Conservation (phyloP, 75 land plant genomes). For the Selaginella moellendorffii region DNA sequence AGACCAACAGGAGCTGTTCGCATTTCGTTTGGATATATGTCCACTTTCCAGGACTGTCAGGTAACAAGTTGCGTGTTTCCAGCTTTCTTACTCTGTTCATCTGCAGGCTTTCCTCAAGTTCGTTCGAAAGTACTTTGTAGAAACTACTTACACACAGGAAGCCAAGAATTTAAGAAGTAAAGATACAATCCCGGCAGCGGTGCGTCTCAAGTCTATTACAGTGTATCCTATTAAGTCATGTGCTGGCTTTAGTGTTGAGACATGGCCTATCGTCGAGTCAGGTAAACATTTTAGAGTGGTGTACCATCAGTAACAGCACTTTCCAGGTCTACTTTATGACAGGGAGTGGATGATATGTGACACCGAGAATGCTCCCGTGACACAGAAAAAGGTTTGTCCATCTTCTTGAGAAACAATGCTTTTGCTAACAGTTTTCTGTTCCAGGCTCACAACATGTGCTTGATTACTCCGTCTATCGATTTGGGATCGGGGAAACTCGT, state of each 20-base stretch:
- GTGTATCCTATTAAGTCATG: slow-evolving; percentile 92
- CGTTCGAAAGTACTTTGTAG: slow-evolving; percentile 17
- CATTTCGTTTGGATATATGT: slow-evolving; percentile 94
- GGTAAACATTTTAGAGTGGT: slow-evolving; percentile 38
- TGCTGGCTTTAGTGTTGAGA: slow-evolving; percentile 53
- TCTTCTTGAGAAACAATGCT: no score
- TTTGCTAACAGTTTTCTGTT: no score
- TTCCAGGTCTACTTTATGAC: slow-evolving; percentile 62
- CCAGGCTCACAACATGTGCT: slow-evolving; percentile 70
- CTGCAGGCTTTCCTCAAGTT: slow-evolving; percentile 17
- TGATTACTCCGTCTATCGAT: slow-evolving; percentile 51
- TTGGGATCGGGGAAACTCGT: slow-evolving; percentile 23
- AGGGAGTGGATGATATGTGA: slow-evolving; percentile 77
- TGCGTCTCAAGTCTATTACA: slow-evolving; percentile 39
- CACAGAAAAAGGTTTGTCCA: slow-evolving; percentile 79
- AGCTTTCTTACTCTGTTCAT: not conserved
- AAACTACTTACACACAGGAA: no score
- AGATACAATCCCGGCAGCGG: not conserved
- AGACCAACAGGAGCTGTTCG: slow-evolving; percentile 93
- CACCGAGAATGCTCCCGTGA: slow-evolving; percentile 50
- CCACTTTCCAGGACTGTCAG: slow-evolving; percentile 78
- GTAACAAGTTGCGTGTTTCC: slow-evolving; percentile 18
- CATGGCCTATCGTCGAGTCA: slow-evolving; percentile 58
- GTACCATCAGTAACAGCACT: no score
- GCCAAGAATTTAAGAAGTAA: no score